Evolutionary conservation across 2,329 filamentous ascomycete species (phyloP).

Genomic region (Sporothrix mexicana): DNA sequence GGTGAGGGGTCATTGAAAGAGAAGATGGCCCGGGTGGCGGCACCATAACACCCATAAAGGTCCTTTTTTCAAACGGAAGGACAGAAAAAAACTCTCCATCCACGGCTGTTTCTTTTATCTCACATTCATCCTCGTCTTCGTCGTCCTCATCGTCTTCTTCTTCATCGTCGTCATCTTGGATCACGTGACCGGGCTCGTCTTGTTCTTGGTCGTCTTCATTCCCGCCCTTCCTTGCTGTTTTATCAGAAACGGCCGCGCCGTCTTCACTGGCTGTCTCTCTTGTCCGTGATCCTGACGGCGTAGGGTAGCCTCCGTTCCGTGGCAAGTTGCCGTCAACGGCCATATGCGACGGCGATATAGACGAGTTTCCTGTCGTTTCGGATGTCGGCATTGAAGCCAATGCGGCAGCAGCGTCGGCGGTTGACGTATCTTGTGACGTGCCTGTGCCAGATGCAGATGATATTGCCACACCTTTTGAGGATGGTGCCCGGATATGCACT

Average conservation of each 20-base stretch:
- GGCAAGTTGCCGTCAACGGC: not conserved
- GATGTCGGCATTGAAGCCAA: constrained; percentile 14
- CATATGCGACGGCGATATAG: not conserved
- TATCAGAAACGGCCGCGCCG: not conserved
- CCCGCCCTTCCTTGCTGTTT: not conserved
- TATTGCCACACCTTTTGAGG: not conserved
- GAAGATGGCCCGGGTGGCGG: not conserved
- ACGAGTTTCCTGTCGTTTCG: not conserved
- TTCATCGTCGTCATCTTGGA: not conserved
- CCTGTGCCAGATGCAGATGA: not conserved
- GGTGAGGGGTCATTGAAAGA: not conserved
- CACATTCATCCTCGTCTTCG: not conserved
- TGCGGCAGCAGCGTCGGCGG: not conserved
- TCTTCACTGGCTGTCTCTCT: constrained; percentile 8
- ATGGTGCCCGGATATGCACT: constrained; percentile 10
- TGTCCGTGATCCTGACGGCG: constrained; percentile 18
- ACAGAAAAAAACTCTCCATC: not conserved
- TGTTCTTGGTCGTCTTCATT: constrained; percentile 2
- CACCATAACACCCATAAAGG: constrained; percentile 21
- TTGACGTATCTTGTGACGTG: not conserved
- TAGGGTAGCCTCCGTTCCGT: constrained; percentile 11
- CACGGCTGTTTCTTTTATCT: not conserved
- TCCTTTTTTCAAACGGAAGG: constrained; percentile 4
- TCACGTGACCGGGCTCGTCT: not conserved
- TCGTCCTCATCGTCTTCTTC: constrained; percentile 20